Evolutionary conservation across 495 filamentous ascomycete species (phyloP).

Genomic region (Paragyromitra xinjiangensis): DNA sequence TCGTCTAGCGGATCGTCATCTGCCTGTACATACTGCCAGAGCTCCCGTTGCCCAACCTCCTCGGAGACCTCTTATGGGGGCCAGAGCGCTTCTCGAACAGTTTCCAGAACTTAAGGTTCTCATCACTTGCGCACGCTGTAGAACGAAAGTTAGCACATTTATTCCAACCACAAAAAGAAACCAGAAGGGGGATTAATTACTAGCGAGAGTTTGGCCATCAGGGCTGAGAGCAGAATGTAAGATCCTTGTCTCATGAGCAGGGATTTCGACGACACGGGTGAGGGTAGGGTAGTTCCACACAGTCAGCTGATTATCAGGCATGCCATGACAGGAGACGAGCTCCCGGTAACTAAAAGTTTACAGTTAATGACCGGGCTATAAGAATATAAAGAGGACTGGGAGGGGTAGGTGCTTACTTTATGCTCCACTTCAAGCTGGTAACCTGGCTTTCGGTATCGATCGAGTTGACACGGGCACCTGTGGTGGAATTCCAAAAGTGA

Average conservation of each 20-base stretch:
- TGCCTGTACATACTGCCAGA: constrained; percentile 83
- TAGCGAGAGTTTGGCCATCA: constrained; percentile 96
- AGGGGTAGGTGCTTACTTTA: constrained; percentile 62
- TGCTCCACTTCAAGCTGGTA: constrained; percentile 92
- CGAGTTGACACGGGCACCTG: constrained; percentile 95
- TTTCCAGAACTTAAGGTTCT: constrained; percentile 99
- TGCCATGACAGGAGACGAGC: constrained; percentile 95
- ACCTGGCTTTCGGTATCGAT: constrained; percentile 98
- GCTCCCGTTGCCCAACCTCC: constrained; percentile 64
- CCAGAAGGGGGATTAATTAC: constrained; percentile 5
- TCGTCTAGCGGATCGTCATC: constrained; percentile 90
- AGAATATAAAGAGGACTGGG: not conserved
- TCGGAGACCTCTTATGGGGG: constrained; percentile 63
- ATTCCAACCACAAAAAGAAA: not conserved
- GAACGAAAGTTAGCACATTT: constrained; percentile 9
- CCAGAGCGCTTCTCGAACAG: constrained; percentile 96
- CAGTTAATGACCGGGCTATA: not conserved
- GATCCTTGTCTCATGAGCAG: constrained; percentile 94
- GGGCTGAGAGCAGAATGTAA: constrained; percentile 94
- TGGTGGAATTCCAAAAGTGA: constrained; percentile 99
- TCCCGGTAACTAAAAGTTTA: constrained; percentile 73
- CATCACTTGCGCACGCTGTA: constrained; percentile 75
- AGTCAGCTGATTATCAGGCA: constrained; percentile 95
- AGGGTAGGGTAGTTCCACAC: constrained; percentile 98
- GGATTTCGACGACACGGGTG: constrained; percentile 95